These are phyloP conservation scores for Ceratocystis lukuohia DNA, from an alignment of 2,329 filamentous ascomycete species.

Conservation along the genomic window DNA sequence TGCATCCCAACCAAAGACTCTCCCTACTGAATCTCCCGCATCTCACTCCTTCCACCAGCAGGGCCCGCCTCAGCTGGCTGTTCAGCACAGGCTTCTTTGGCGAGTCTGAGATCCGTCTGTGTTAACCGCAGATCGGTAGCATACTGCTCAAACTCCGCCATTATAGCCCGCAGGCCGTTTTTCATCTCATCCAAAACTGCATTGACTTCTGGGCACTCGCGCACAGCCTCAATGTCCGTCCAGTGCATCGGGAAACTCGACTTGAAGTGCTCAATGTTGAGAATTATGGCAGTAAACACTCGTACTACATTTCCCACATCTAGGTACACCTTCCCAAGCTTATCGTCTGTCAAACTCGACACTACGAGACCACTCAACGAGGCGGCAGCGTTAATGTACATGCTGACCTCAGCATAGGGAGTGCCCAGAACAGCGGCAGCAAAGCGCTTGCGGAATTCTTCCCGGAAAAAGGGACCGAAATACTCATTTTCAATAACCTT, in stretches of 20 bases:
- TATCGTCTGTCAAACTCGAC: slow-evolving; percentile 65
- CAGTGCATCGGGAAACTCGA: slow-evolving; percentile 51
- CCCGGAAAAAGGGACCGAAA: slow-evolving; percentile 55
- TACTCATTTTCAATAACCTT: slow-evolving; percentile 35
- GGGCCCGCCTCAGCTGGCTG: too few species aligned
- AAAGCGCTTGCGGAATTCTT: slow-evolving; percentile 52
- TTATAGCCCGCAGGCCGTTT: slow-evolving; percentile 48
- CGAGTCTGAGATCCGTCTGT: slow-evolving; percentile 57
- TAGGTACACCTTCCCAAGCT: slow-evolving; percentile 71
- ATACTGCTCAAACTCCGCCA: slow-evolving; percentile 63
- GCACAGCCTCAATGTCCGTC: slow-evolving; percentile 55
- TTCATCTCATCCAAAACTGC: slow-evolving; percentile 52
- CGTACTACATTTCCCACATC: slow-evolving; percentile 65
- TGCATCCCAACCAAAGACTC: not conserved
- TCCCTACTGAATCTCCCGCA: not conserved
- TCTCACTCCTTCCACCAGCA: not conserved
- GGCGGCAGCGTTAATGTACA: slow-evolving; percentile 59
- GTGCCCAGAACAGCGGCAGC: slow-evolving; percentile 56
- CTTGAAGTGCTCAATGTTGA: slow-evolving; percentile 56
- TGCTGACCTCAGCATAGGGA: slow-evolving; percentile 55
- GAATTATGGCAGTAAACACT: slow-evolving; percentile 55
- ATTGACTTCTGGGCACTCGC: slow-evolving; percentile 53
- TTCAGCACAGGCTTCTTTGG: slow-evolving; percentile 42
- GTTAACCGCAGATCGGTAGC: slow-evolving; percentile 56
- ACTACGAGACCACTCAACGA: slow-evolving; percentile 57